Conservation (phyloP, 805 yeast genomes). For the Starmerella gropengiesseri region DNA sequence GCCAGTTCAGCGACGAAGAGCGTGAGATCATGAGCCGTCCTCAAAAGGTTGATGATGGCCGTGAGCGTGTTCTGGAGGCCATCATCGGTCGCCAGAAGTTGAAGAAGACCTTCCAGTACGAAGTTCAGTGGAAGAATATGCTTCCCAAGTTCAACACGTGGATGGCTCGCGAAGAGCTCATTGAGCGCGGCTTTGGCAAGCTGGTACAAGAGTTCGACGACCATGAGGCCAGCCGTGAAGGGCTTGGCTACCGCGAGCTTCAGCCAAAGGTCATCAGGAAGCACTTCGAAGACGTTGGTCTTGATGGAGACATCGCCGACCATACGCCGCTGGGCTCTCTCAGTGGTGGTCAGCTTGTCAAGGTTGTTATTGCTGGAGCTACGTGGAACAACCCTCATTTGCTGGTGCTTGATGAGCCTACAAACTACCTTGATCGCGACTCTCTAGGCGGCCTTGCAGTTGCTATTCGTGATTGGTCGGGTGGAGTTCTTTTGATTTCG, state of each 20-base stretch:
- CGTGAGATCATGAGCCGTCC: conserved; percentile 64
- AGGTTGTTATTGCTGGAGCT: conserved; percentile 98
- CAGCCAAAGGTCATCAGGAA: conserved; percentile 85
- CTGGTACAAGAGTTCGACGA: conserved; percentile 94
- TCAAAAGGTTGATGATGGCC: conserved; percentile 72
- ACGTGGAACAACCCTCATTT: conserved; percentile 99
- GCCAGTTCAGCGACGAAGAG: conserved; percentile 74
- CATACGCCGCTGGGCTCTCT: conserved; percentile 94
- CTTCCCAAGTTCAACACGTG: conserved; percentile 87
- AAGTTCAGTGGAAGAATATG: conserved; percentile 86
- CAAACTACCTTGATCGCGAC: conserved; percentile 95
- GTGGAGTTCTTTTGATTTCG: conserved; percentile 97
- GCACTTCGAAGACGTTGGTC: conserved; percentile 94
- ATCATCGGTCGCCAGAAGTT: conserved; percentile 94
- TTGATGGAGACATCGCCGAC: conserved; percentile 96
- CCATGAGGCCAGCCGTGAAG: conserved; percentile 98
- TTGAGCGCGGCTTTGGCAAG: conserved; percentile 79
- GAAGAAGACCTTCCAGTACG: conserved; percentile 94
- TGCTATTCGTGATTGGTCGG: conserved; percentile 96
- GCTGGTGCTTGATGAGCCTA: conserved; percentile 94
- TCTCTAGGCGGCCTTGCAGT: conserved; percentile 94
- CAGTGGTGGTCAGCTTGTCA: conserved; percentile 96
- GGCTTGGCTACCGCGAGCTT: conserved; percentile 93
- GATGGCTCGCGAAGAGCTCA: conserved; percentile 73
- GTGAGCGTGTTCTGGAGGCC: conserved; percentile 82